Base-by-base conservation (phyloP, 164 flowering plant genomes). In the Umbilicus rupestris region DNA sequence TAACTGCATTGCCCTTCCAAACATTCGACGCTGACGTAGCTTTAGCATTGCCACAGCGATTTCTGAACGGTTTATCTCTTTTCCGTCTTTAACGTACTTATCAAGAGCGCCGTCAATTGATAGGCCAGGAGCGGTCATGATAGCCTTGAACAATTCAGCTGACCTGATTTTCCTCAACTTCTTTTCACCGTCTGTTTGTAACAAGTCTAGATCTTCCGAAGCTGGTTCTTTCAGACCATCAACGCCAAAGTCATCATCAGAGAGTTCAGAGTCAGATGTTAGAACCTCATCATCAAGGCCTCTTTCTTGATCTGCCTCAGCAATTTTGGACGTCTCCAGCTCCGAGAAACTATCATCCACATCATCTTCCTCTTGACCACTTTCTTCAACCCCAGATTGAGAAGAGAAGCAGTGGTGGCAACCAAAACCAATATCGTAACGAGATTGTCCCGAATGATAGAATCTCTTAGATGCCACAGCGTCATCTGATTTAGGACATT, bases 321-420 rank as follows among this genome's bases (percentile, higher is more conserved):
- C 64, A 16, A 67, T 71, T 31, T 47, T 66, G n/a, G 82, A 74
- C 12, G 70, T 42, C 47, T 81, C 96, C 63, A 86, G 92, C 72
- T 92, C 96, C 63, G 96, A 88, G 70, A 92, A 90, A 15, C 80
- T 88, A 72, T 85, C 90, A 68, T 87, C 92, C 74, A 75, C 71
- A 35, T 80, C 79, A 62, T 80, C 83, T 60, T 84, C 94, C 29
- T 82, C 86, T 66, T 74, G 80, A 57, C 77, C 75, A 70, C 81
- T 85, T 72, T 81, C 65, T 72, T 81, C 65, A 2, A 88, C 75
- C 57, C 86, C 90, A 67, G 89, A 84, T 64, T 85, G 83, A 24
- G 98, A 84, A 62, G 92, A 85, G 70, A 87, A 73, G 64, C 72
- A 33, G 7, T 75, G 79, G 7, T 73, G 79, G 19, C 68, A 52